Evolutionary conservation across 371 early-diverging fungal species (phyloP).

Genomic region (Mucor sp.): DNA sequence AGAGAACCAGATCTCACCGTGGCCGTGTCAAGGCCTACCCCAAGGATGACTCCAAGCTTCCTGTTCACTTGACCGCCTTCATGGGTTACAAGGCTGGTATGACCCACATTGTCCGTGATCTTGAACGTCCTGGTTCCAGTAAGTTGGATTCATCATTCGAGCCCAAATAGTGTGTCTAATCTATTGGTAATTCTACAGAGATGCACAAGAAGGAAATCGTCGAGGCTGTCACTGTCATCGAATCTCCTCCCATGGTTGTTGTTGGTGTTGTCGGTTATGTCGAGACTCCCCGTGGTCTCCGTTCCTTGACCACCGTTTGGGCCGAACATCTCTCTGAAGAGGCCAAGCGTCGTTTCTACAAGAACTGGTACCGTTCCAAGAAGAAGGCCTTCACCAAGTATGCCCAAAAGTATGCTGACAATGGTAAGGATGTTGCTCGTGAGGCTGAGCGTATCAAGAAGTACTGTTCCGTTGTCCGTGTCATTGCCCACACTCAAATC

Average conservation of each 20-base stretch:
- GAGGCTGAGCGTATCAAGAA: conserved; percentile 98
- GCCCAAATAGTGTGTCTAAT: background rate
- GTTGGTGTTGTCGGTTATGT: conserved; percentile 99
- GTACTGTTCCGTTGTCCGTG: conserved; percentile 98
- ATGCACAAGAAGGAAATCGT: conserved; percentile 99
- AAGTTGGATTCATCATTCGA: background rate
- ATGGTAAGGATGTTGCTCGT: conserved; percentile 86
- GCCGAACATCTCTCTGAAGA: conserved; percentile 99
- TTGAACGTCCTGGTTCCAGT: conserved; percentile 94
- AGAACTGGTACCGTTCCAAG: conserved; percentile 99
- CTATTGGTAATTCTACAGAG: conserved; percentile 34
- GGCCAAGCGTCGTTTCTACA: conserved; percentile 99
- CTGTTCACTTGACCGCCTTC: conserved; percentile 99
- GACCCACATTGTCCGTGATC: conserved; percentile 99
- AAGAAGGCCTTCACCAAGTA: conserved; percentile 99
- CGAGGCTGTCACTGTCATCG: conserved; percentile 99
- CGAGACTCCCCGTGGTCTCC: conserved; percentile 98
- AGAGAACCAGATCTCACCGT: conserved; percentile 95
- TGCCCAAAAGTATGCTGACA: conserved; percentile 95
- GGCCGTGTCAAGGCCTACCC: conserved; percentile 99
- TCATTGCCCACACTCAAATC: conserved; percentile 99
- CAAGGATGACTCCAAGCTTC: conserved; percentile 95
- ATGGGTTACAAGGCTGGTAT: conserved; percentile 99
- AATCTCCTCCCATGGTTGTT: conserved; percentile 98
- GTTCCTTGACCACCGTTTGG: conserved; percentile 98